phyloP scores from a whole-genome alignment of 2,329 filamentous ascomycete species.

The Pseudogymnoascus sp. region DNA sequence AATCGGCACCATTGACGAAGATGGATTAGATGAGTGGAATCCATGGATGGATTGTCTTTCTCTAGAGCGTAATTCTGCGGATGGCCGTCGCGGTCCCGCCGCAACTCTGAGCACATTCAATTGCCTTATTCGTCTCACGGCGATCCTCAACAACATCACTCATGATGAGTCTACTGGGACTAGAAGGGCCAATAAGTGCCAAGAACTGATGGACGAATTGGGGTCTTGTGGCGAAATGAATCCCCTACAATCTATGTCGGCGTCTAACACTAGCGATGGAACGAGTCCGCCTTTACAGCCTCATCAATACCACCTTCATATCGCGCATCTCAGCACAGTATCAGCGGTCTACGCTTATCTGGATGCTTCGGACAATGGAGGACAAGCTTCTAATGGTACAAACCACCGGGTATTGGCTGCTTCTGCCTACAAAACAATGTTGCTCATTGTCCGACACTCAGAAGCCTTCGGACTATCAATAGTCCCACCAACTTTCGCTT shows the following conservation, averaged over 20 bases:
- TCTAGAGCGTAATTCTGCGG: conserved; percentile 25
- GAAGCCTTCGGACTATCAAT: conserved; percentile 35
- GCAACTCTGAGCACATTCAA: conserved; percentile 30
- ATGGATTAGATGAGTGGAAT: conserved; percentile 68
- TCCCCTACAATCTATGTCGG: neutral
- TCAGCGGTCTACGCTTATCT: neutral
- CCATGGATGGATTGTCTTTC: conserved; percentile 54
- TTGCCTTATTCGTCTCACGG: conserved; percentile 27
- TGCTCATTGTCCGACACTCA: conserved; percentile 32
- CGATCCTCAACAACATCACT: conserved; percentile 25
- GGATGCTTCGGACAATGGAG: neutral
- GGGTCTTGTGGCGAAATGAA: conserved; percentile 19
- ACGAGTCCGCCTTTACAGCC: conserved; percentile 19
- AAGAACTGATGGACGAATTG: conserved; percentile 21
- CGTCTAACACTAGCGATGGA: neutral
- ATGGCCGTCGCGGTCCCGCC: conserved; percentile 24
- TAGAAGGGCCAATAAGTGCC: neutral
- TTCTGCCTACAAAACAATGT: conserved; percentile 5
- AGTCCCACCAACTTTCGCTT: conserved; percentile 35
- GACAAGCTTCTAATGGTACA: neutral
- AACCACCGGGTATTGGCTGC: neutral
- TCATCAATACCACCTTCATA: conserved; percentile 27
- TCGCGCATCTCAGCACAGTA: conserved; percentile 25
- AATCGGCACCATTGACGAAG: conserved; percentile 48
- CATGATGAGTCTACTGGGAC: conserved; percentile 14